Percentiles rank a stretch among this genome's conserved stretches.
These are phyloP conservation scores for Pythium brassicae DNA, from an alignment of 352 stramenopile genomes.

Conservation along the genomic window DNA sequence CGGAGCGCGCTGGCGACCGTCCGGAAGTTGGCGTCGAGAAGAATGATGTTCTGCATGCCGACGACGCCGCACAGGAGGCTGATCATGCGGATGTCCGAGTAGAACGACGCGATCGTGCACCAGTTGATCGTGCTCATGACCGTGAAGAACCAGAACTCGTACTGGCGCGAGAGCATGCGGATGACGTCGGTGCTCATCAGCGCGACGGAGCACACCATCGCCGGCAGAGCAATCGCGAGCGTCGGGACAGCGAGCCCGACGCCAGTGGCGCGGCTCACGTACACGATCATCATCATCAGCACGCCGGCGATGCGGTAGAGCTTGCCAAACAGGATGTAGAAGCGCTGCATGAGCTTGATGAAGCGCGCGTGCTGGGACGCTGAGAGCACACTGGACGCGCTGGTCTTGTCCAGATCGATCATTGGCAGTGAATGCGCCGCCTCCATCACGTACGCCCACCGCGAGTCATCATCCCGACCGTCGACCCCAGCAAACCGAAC, in stretches of 20 bases:
- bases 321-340: slow-evolving; percentile 5
- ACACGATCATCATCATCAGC: slow-evolving; percentile 5
- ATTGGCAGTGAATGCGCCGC: slow-evolving; percentile 1
- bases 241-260: background rate
- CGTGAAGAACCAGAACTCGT: slow-evolving; percentile 18
- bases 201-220: slow-evolving; percentile 4
- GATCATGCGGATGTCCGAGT: slow-evolving; percentile 5
- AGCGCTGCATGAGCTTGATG: slow-evolving; percentile 6
- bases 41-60: slow-evolving; percentile 8
- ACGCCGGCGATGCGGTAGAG: slow-evolving; percentile 5
- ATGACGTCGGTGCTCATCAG: slow-evolving; percentile 8
- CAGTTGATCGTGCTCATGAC: slow-evolving; percentile 13
- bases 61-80: slow-evolving; percentile 4
- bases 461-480: background rate
- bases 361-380: background rate
- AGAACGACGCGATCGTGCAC: slow-evolving; percentile 7
- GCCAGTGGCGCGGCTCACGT: background rate
- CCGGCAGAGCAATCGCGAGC: background rate
- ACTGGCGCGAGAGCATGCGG: slow-evolving; percentile 1
- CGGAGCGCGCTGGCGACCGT: slow-evolving; percentile 6
- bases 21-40: slow-evolving; percentile 11
- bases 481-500: background rate
- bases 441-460: slow-evolving; percentile 9
- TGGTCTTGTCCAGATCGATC: slow-evolving; percentile 5
- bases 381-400: background rate